phyloP scores from a whole-genome alignment of 805 yeast species.

The Candida sakaeoensis region DNA sequence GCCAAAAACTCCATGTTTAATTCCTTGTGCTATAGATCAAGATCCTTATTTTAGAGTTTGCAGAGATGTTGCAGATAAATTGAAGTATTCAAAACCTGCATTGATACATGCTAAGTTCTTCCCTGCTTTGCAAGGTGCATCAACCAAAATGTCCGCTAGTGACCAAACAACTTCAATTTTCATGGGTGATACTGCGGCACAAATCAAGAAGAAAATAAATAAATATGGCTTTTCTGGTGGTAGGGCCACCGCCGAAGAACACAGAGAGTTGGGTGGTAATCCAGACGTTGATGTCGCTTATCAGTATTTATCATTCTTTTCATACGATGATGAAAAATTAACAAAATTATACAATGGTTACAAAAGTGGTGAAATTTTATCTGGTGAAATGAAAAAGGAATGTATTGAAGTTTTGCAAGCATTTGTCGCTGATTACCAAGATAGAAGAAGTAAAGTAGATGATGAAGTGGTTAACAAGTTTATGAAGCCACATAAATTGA shows the following conservation, averaged over 20 bases:
- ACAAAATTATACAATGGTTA: constrained; percentile 59
- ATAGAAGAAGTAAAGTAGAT: constrained; percentile 61
- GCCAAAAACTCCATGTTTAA: constrained; percentile 88
- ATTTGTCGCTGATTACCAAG: constrained; percentile 81
- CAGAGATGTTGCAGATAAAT: constrained; percentile 94
- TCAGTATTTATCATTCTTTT: constrained; percentile 88
- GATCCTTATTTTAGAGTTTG: constrained; percentile 98
- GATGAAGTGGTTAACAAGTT: constrained; percentile 59
- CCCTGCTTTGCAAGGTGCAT: constrained; percentile 97
- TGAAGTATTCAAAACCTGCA: constrained; percentile 87
- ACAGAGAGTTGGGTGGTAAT: constrained; percentile 85
- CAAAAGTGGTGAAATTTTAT: constrained; percentile 73
- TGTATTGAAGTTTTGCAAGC: constrained; percentile 79
- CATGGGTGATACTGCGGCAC: constrained; percentile 92
- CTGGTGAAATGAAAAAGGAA: constrained; percentile 89
- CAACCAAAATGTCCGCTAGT: constrained; percentile 95
- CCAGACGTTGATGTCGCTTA: constrained; percentile 94
- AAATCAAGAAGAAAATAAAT: constrained; percentile 90
- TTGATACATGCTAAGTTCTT: constrained; percentile 91
- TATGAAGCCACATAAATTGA: constrained; percentile 82
- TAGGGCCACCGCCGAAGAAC: constrained; percentile 80
- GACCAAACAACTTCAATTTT: constrained; percentile 87
- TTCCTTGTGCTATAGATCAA: constrained; percentile 99
- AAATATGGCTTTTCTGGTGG: constrained; percentile 98
- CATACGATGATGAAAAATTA: constrained; percentile 81